Conservation (phyloP, 345 rosid species). For the Anastatica hierochuntica region DNA sequence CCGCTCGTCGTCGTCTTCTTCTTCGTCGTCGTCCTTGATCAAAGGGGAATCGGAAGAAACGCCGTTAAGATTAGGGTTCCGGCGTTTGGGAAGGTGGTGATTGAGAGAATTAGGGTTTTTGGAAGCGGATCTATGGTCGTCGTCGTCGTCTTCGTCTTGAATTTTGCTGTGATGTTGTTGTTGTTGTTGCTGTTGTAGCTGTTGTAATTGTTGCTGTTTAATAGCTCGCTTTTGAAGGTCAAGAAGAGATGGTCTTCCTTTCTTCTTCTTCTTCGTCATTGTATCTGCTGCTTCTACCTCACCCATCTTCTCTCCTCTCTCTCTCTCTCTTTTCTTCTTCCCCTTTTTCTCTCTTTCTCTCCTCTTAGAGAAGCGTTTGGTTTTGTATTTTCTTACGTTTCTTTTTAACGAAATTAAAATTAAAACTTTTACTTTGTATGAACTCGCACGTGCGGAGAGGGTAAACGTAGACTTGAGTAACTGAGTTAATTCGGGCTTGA, state of each 20-base stretch:
- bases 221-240: constrained; percentile 83
- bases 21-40: constrained; percentile 24
- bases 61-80: constrained; percentile 33
- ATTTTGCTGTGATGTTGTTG: too few species aligned
- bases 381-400: constrained; percentile 22
- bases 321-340: too few species aligned
- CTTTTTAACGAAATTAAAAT: background rate
- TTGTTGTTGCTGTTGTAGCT: too few species aligned
- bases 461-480: constrained; percentile 7
- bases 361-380: constrained; percentile 23
- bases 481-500: background rate
- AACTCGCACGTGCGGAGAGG: constrained; percentile 11
- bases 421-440: background rate
- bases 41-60: constrained; percentile 20
- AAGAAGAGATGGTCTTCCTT: constrained; percentile 84
- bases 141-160: too few species aligned
- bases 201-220: constrained; percentile 47
- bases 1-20: constrained; percentile 64
- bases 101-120: constrained; percentile 41
- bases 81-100: constrained; percentile 33
- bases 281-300: constrained; percentile 48
- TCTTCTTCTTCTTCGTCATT: constrained; percentile 82
- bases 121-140: constrained; percentile 29
- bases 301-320: constrained; percentile 25
- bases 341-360: background rate